phyloP scores from a whole-genome alignment of 306 rosid genomes.

The barrel medic (Medicago truncatula) region DNA sequence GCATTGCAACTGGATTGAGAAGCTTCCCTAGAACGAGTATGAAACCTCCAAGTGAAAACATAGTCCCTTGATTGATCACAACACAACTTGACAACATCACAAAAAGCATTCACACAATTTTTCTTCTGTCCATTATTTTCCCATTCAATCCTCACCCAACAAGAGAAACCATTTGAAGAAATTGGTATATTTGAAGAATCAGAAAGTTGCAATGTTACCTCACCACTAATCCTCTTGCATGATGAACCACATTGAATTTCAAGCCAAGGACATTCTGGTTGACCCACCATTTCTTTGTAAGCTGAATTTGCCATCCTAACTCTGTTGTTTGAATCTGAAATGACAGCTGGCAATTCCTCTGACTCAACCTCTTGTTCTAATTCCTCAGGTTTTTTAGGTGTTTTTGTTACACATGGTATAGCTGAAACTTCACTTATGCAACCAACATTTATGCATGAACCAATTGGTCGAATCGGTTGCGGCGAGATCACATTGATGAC shows the following conservation, averaged over 20 bases:
- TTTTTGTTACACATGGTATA: neutral
- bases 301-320: conserved; percentile 87
- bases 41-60: conserved; percentile 87
- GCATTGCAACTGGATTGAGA: conserved; percentile 56
- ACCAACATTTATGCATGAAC: conserved; percentile 74
- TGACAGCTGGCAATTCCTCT: conserved; percentile 68
- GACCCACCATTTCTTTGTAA: conserved; percentile 88
- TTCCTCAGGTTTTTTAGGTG: conserved; percentile 55
- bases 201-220: conserved; percentile 61
- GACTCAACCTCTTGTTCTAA: conserved; percentile 74
- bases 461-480: conserved; percentile 78
- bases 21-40: conserved; percentile 60
- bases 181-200: conserved; percentile 55
- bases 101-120: conserved; percentile 61
- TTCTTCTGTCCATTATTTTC: conserved; percentile 52
- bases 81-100: conserved; percentile 66
- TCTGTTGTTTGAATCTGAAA: conserved; percentile 82
- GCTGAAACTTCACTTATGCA: conserved; percentile 53
- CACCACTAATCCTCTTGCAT: conserved; percentile 79
- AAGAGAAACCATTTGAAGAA: conserved; percentile 75
- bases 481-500: conserved; percentile 63
- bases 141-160: conserved; percentile 98
- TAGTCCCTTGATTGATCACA: conserved; percentile 77
- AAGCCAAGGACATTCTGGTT: conserved; percentile 89
- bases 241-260: conserved; percentile 54